Base-by-base conservation (phyloP, 2,329 filamentous ascomycete species). In the Kalmusia sp. region DNA sequence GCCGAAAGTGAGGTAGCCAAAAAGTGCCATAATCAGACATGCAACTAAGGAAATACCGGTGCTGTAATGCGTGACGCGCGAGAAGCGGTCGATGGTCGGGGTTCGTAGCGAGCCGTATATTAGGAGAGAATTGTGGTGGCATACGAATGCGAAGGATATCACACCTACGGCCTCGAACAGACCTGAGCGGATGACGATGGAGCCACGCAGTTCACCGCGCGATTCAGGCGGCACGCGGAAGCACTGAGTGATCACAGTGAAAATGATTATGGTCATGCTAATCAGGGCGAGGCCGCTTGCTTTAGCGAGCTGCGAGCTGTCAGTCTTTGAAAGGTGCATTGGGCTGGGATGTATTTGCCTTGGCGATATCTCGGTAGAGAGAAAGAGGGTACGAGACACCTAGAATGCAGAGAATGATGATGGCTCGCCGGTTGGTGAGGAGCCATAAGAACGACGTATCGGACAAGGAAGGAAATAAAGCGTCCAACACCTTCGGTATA, bases 141-240 rank as follows among this genome's bases (percentile, higher is more conserved):
- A 89, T 54, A 89, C 87, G 64, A 89, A 89, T 27, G 87, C 85
- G 74, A 99, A 99, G 4, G 95, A 98, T 64, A 99, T 99, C 15
- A 99, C 93, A 27, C 95, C 95, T 66, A 99, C 92, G 19, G 95
- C 93, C 75, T 98, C 93, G 69, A 98, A 96, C 53, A 99, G 87
- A 41, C 93, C 95, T 22, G 83, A 81, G 68, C 96, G 96, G 63
- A 98, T 81, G n/a, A 97, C 77, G 31, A 92, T 76, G 14, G 87
- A 84, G 51, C 83, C 85, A 57, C 82, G 84, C 50, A 97, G 85
- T 24, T 85, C 82, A 2, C 95, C 95, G 59, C 87, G 84, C 14
- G 86, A 81, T 47, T 92, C 88, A 21, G 81, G 68, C 4, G 93
- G 89, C 9, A 92, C 89, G 50, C 89, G 79, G 51, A 88, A 82